phyloP scores from a whole-genome alignment of 768 basidiomycete genomes.

The Dendrothele bispora region DNA sequence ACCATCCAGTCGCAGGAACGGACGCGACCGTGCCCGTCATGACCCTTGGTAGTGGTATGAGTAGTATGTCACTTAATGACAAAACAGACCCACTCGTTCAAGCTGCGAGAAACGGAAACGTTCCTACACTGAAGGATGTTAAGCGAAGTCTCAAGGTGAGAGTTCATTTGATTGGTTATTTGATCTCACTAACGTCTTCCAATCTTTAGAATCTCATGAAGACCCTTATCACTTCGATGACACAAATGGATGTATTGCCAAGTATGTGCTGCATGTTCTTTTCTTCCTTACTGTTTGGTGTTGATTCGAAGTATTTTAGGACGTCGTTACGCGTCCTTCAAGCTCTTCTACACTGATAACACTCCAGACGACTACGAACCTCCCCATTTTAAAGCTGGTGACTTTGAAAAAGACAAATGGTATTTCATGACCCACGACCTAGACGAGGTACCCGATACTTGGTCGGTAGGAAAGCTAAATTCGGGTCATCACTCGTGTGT shows the following conservation, averaged over 20 bases:
- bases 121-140: conserved; percentile 78
- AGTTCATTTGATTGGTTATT: neutral
- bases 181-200: neutral
- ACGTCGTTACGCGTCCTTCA: conserved; percentile 85
- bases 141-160: conserved; percentile 77
- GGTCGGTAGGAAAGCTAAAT: conserved; percentile 63
- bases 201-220: conserved; percentile 66
- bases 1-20: conserved; percentile 65
- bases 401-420: conserved; percentile 72
- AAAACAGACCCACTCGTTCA: conserved; percentile 57
- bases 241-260: conserved; percentile 77
- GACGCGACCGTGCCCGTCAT: conserved; percentile 64
- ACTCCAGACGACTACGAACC: conserved; percentile 86
- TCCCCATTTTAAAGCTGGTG: conserved; percentile 72
- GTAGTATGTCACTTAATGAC: conserved; percentile 46
- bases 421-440: conserved; percentile 78
- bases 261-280: conserved; percentile 43
- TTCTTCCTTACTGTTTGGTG: neutral
- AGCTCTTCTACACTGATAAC: conserved; percentile 78
- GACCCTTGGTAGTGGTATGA: conserved; percentile 63
- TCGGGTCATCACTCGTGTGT: conserved; percentile 75
- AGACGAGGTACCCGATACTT: conserved; percentile 73
- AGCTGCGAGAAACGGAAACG: conserved; percentile 57
- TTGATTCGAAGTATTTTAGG: conserved; percentile 36
- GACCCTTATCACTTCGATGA: conserved; percentile 75